A percentile compares a stretch with the other conserved stretches of the same genome.
These are phyloP conservation scores for Polytrichum formosum DNA, from an alignment of 225 moss, liverwort and hornwort species.

Conservation along the genomic window DNA sequence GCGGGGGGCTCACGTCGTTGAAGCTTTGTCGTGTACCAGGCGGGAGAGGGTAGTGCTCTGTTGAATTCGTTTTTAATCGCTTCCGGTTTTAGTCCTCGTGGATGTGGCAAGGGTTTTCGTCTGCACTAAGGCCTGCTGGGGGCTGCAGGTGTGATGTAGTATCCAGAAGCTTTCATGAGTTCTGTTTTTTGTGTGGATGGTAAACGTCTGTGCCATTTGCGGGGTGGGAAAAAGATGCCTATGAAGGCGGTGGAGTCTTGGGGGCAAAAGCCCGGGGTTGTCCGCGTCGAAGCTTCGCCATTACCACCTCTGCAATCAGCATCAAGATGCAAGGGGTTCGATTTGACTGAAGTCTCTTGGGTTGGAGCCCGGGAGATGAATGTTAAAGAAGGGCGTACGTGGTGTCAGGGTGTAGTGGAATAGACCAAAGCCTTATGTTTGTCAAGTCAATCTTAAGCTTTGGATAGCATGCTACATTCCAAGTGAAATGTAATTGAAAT, in stretches of 20 bases:
- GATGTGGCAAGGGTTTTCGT: constrained; percentile 46
- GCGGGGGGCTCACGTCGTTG: constrained; percentile 1
- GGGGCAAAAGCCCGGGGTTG: constrained; percentile 1
- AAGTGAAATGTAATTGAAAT: constrained; percentile 26
- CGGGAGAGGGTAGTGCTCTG: constrained; percentile 22
- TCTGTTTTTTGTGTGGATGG: constrained; percentile 59
- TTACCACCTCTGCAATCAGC: neutral
- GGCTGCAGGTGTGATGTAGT: constrained; percentile 33
- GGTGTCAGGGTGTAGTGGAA: constrained; percentile 20
- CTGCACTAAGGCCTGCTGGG: constrained; percentile 27
- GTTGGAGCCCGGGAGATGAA: neutral
- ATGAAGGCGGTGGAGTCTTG: neutral
- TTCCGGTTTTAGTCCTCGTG: constrained; percentile 35
- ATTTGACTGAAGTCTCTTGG: too few relatives aligned
- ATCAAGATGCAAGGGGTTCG: neutral
- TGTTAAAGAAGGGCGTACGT: constrained; percentile 23
- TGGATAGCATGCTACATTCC: constrained; percentile 16
- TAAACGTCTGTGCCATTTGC: constrained; percentile 15
- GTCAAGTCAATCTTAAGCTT: constrained; percentile 43
- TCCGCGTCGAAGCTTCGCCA: constrained; percentile 14
- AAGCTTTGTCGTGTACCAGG: constrained; percentile 10
- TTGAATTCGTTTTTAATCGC: constrained; percentile 19
- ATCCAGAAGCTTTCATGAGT: constrained; percentile 47
- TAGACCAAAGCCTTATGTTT: constrained; percentile 17
- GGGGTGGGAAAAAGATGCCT: constrained; percentile 13